phyloP scores from a whole-genome alignment of 129 eudicot genomes.

The Arctium lappa region DNA sequence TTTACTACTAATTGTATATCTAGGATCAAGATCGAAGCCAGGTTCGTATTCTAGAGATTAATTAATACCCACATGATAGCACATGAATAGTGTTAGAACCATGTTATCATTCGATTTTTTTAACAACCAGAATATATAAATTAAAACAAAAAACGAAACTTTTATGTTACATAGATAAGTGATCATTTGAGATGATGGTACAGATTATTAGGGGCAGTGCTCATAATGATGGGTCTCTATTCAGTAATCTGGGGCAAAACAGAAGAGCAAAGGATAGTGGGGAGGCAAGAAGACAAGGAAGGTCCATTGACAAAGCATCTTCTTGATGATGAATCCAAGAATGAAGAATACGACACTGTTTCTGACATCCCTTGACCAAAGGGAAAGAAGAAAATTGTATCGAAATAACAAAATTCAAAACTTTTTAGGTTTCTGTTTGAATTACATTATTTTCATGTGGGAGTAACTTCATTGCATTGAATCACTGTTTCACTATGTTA shows the following conservation, averaged over 20 bases:
- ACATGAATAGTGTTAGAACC: not conserved
- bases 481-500: not conserved
- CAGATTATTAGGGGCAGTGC: constrained; percentile 72
- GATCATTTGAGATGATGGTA: constrained; percentile 8
- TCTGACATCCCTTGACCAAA: constrained; percentile 48
- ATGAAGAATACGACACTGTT: constrained; percentile 20
- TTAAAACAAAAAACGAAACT: too few relatives aligned
- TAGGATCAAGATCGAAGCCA: too few relatives aligned
- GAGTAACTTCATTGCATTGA: constrained; percentile 7
- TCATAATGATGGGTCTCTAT: constrained; percentile 72
- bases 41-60: too few relatives aligned
- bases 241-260: constrained; percentile 87
- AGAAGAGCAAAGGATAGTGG: constrained; percentile 45
- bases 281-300: constrained; percentile 38
- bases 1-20: not conserved
- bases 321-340: constrained; percentile 34
- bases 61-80: not conserved
- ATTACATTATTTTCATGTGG: constrained; percentile 16
- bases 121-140: not conserved
- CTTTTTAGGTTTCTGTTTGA: not conserved
- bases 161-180: not conserved
- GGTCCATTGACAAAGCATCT: constrained; percentile 53
- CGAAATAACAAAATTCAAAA: not conserved
- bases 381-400: constrained; percentile 1
- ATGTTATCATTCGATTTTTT: not conserved